Conservation (phyloP, 352 stramenopile species). For the Globisporangium parvum region DNA sequence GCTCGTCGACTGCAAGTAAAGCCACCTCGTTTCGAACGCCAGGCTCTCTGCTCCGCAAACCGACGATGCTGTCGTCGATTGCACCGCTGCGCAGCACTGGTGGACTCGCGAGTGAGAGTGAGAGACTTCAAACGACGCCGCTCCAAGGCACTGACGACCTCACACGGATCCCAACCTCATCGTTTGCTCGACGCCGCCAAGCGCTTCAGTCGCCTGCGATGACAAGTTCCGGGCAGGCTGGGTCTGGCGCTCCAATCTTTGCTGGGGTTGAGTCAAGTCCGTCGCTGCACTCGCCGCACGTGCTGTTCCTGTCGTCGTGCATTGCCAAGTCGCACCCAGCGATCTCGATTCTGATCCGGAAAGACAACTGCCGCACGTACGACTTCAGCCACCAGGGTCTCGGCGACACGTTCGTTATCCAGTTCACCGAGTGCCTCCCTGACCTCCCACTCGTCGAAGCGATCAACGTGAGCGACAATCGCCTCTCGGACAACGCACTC, state of each 20-base stretch:
- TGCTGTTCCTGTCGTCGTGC: conserved; percentile 41
- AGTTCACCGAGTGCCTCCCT: conserved; percentile 51
- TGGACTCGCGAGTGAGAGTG: background rate
- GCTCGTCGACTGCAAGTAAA: conserved; percentile 9
- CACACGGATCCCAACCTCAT: background rate
- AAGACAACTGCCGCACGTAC: conserved; percentile 33
- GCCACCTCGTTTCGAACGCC: background rate
- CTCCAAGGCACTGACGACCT: background rate
- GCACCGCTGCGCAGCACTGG: background rate
- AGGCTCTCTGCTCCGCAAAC: background rate
- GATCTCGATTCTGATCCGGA: conserved; percentile 40
- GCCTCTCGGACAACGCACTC: conserved; percentile 43
- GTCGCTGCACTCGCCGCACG: conserved; percentile 37
- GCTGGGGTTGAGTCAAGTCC: conserved; percentile 10
- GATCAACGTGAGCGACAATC: conserved; percentile 62
- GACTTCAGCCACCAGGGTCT: conserved; percentile 64
- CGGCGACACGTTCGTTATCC: conserved; percentile 49
- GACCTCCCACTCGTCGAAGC: conserved; percentile 57
- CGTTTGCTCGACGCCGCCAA: conserved; percentile 8
- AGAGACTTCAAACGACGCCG: background rate
- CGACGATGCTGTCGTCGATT: conserved; percentile 7
- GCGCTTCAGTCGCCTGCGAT: conserved; percentile 10
- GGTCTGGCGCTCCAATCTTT: background rate
- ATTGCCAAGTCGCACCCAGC: conserved; percentile 38
- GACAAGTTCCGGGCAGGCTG: background rate